These are phyloP conservation scores for Magnaporthiopsis incrustans DNA, from an alignment of 2,329 filamentous ascomycete genomes.

Conservation along the genomic window DNA sequence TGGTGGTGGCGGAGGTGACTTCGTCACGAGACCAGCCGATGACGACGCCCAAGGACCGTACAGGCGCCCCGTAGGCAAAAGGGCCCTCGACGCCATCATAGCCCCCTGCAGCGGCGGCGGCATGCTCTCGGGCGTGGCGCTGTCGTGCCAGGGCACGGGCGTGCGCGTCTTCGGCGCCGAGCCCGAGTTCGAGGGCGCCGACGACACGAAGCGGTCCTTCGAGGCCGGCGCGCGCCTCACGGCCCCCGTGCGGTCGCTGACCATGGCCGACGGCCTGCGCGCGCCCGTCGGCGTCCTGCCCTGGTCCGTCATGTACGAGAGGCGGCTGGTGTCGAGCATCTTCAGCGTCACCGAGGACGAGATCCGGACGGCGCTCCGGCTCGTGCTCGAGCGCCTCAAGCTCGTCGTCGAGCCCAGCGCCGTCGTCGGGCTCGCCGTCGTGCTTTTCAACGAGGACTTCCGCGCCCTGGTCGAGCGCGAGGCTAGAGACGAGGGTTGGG, in stretches of 20 bases:
- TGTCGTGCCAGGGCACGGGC: conserved; percentile 63
- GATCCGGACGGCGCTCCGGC: conserved; percentile 65
- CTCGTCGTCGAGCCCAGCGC: conserved; percentile 83
- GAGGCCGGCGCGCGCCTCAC: conserved; percentile 55
- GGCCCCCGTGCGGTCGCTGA: conserved; percentile 59
- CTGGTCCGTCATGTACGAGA: conserved; percentile 69
- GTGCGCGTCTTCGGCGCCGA: conserved; percentile 81
- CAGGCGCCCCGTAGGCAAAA: conserved; percentile 10
- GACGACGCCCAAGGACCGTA: not conserved
- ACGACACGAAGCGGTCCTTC: conserved; percentile 71
- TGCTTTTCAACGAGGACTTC: conserved; percentile 81
- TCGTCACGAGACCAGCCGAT: conserved; percentile 1
- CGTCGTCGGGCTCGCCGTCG: conserved; percentile 75
- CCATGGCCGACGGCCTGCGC: conserved; percentile 81
- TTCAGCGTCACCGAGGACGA: conserved; percentile 72
- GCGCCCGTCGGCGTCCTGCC: conserved; percentile 72
- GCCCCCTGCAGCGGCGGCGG: conserved; percentile 84
- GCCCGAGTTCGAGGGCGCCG: conserved; percentile 71
- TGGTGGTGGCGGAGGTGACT: conserved; percentile 15
- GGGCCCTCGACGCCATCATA: conserved; percentile 61
- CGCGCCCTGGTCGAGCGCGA: conserved; percentile 60
- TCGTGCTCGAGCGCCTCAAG: conserved; percentile 85
- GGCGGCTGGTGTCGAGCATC: conserved; percentile 60
- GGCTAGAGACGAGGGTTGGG: conserved; percentile 67
- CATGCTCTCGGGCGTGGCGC: conserved; percentile 74